Conservation (phyloP, 2,329 filamentous ascomycete genomes). For the Colletotrichum salicis region DNA sequence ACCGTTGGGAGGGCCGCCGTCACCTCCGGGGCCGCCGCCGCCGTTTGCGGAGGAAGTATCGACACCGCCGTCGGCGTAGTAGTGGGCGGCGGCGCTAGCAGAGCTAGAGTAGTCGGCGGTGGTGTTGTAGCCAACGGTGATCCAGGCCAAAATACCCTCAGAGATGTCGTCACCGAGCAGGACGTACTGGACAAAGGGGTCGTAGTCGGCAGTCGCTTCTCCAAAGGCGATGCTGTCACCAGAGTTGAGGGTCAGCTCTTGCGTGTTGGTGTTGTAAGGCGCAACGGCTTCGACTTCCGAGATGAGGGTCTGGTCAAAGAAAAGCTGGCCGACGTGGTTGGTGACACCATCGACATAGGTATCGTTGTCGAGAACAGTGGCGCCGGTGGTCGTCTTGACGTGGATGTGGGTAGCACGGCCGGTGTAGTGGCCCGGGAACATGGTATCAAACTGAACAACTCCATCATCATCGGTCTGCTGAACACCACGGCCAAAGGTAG, state of each 20-base stretch:
- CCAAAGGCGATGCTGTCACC: conserved; percentile 56
- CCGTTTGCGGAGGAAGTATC: conserved; percentile 2
- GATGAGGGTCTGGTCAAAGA: not conserved
- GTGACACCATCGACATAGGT: conserved; percentile 37
- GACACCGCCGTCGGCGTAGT: conserved; percentile 6
- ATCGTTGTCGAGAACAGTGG: conserved; percentile 39
- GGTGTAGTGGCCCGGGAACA: conserved; percentile 57
- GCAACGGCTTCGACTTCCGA: not conserved
- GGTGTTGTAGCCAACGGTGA: conserved; percentile 53
- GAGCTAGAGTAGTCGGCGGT: conserved; percentile 25
- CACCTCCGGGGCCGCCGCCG: conserved; percentile 1
- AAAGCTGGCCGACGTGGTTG: not conserved
- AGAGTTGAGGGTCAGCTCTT: not conserved
- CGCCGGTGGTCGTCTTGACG: conserved; percentile 27
- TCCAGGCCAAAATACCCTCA: conserved; percentile 59
- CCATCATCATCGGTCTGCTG: conserved; percentile 53
- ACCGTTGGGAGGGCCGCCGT: not conserved
- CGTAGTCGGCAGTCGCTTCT: conserved; percentile 48
- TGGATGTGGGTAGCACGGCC: conserved; percentile 61
- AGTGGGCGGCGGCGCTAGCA: not conserved
- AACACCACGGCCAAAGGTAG: conserved; percentile 42
- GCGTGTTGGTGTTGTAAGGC: conserved; percentile 5
- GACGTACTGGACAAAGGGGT: conserved; percentile 63
- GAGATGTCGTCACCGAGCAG: conserved; percentile 57
- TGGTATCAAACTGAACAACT: conserved; percentile 54